Conservation (phyloP, 108 stramenopile species). For the Pseudonitzschia pungens region DNA sequence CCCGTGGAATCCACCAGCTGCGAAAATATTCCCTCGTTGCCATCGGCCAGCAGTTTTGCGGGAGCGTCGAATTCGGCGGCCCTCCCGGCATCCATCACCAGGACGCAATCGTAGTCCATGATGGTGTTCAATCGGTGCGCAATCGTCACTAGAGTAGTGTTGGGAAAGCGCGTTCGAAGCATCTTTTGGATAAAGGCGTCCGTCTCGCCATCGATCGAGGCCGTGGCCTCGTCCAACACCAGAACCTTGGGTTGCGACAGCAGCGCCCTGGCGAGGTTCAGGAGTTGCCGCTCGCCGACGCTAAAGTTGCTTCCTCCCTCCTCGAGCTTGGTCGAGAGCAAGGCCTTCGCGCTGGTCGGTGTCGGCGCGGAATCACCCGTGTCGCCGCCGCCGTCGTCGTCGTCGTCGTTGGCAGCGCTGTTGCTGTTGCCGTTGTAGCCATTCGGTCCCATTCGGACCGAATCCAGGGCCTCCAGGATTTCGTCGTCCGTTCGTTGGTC, state of each 20-base stretch:
- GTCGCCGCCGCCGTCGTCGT: no score
- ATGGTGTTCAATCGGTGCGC: constrained; percentile 93
- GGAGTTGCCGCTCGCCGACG: constrained; percentile 90
- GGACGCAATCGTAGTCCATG: constrained; percentile 91
- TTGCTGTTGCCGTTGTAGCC: neutral
- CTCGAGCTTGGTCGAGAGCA: constrained; percentile 56
- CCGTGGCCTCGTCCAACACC: constrained; percentile 81
- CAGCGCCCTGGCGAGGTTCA: constrained; percentile 89
- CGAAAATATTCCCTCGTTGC: constrained; percentile 61
- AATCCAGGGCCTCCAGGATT: constrained; percentile 72
- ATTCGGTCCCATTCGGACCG: constrained; percentile 41
- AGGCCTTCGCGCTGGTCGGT: neutral
- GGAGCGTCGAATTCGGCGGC: constrained; percentile 90
- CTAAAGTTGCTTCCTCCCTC: constrained; percentile 88
- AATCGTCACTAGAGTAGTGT: constrained; percentile 89
- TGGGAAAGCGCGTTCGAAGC: constrained; percentile 78
- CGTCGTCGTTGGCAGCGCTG: no score
- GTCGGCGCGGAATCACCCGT: no score
- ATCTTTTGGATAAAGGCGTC: constrained; percentile 88
- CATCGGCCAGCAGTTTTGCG: constrained; percentile 57
- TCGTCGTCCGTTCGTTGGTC: constrained; percentile 59
- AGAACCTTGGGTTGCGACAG: constrained; percentile 71
- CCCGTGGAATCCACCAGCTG: constrained; percentile 81
- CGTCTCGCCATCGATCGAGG: constrained; percentile 72
- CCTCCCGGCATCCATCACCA: constrained; percentile 87